phyloP scores from a whole-genome alignment of 192 early-diverging fungal species.

The Jimgerdemannia flammicorona region DNA sequence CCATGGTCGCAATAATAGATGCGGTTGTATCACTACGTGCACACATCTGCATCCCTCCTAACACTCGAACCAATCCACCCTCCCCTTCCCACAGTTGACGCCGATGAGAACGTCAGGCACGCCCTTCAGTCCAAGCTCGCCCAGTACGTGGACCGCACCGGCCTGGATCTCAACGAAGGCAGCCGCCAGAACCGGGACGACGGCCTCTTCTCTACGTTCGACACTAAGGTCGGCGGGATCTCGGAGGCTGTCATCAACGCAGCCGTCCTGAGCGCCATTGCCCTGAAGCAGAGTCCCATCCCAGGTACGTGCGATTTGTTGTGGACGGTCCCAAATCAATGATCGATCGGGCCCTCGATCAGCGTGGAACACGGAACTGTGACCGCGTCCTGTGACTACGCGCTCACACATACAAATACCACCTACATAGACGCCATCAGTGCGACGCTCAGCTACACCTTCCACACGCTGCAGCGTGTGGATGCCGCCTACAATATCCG shows the following conservation, averaged over 20 bases:
- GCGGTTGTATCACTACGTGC: not conserved
- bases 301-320: constrained; percentile 20
- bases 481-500: constrained; percentile 46
- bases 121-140: constrained; percentile 15
- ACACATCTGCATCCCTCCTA: not conserved
- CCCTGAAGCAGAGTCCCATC: constrained; percentile 53
- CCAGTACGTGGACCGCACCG: constrained; percentile 10
- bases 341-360: too few species aligned
- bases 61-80: not conserved
- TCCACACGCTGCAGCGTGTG: constrained; percentile 30
- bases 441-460: constrained; percentile 26
- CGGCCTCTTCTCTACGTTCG: constrained; percentile 2
- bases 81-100: constrained; percentile 14
- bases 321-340: too few species aligned
- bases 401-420: not conserved
- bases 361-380: too few species aligned
- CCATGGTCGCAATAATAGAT: not conserved
- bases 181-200: not conserved
- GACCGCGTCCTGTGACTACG: not conserved
- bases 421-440: constrained; percentile 31
- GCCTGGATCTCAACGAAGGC: constrained; percentile 7
- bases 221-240: not conserved
- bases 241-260: constrained; percentile 33
- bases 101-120: constrained; percentile 13
- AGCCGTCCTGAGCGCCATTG: constrained; percentile 40